These are phyloP conservation scores for Ceratobasidium sp. DNA, from an alignment of 1,284 basidiomycete species.

Conservation along the genomic window DNA sequence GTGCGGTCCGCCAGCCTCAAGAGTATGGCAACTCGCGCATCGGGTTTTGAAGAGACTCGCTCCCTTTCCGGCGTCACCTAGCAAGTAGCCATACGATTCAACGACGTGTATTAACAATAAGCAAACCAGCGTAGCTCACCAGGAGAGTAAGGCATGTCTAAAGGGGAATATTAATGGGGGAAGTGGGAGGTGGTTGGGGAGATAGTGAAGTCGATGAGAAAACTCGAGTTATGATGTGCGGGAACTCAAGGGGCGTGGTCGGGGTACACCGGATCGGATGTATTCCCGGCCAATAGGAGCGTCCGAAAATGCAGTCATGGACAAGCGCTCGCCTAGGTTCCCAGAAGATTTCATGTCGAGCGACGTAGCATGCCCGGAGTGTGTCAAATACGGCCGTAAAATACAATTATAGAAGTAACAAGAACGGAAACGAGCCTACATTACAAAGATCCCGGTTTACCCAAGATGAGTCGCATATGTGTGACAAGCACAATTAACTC, in stretches of 20 bases:
- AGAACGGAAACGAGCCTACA: neutral
- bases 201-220: slow-evolving; percentile 17
- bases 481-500: slow-evolving; percentile 1
- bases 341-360: neutral
- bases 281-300: slow-evolving; percentile 26
- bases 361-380: neutral
- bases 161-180: slow-evolving; percentile 8
- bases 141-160: slow-evolving; percentile 57
- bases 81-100: slow-evolving; percentile 12
- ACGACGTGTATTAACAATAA: neutral
- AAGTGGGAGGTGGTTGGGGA: slow-evolving; percentile 7
- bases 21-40: slow-evolving; percentile 97
- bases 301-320: neutral
- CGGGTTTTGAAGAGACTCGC: slow-evolving; percentile 94
- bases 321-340: neutral
- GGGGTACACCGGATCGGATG: slow-evolving; percentile 29
- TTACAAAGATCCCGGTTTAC: neutral
- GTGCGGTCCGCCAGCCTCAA: slow-evolving; percentile 81
- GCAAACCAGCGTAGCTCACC: slow-evolving; percentile 49
- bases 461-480: neutral
- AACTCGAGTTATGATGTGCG: slow-evolving; percentile 36
- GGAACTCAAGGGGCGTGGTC: slow-evolving; percentile 18
- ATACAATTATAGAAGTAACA: neutral
- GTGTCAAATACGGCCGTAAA: slow-evolving; percentile 4
- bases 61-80: slow-evolving; percentile 88